Evolutionary conservation across 805 yeast genomes (phyloP).

Genomic region (Nakazawaea wickerhamii): DNA sequence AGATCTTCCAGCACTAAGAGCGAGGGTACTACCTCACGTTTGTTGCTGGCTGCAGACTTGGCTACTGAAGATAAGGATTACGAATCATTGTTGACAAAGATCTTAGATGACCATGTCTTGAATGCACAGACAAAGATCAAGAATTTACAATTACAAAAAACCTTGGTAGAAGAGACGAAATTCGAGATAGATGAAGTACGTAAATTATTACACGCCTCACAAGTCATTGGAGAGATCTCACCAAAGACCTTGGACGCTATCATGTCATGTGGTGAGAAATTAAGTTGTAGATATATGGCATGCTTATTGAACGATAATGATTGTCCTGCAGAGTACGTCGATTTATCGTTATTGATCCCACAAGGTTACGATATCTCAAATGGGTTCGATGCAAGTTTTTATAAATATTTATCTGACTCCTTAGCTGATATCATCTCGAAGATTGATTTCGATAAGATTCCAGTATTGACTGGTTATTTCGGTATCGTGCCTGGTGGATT

Average conservation of each 20-base stretch:
- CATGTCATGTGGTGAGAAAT: constrained; percentile 91
- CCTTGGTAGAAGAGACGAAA: constrained; percentile 54
- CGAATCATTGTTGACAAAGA: constrained; percentile 51
- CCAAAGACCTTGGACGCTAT: constrained; percentile 83
- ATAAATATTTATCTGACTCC: constrained; percentile 45
- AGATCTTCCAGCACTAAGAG: constrained; percentile 86
- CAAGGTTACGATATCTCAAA: constrained; percentile 47
- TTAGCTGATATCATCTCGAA: constrained; percentile 46
- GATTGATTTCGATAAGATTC: constrained; percentile 45
- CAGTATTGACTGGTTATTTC: constrained; percentile 93
- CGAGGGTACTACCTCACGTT: constrained; percentile 92
- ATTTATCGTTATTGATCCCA: constrained; percentile 69
- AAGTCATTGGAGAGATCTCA: constrained; percentile 86
- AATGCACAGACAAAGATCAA: constrained; percentile 60
- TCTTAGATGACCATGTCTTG: constrained; percentile 70
- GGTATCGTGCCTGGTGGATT: constrained; percentile 96
- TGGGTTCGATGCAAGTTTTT: constrained; percentile 65
- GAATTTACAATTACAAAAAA: constrained; percentile 37
- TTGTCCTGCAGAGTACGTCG: constrained; percentile 71
- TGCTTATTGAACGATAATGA: constrained; percentile 80
- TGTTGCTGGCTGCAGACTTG: constrained; percentile 77
- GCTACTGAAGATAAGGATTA: constrained; percentile 61
- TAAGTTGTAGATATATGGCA: constrained; percentile 86
- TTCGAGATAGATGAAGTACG: constrained; percentile 63
- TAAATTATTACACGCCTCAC: constrained; percentile 77